A percentile compares a stretch with the other conserved stretches of the same genome.
Conservation (phyloP, 441 rosid genomes). For the Breynia disticha region DNA sequence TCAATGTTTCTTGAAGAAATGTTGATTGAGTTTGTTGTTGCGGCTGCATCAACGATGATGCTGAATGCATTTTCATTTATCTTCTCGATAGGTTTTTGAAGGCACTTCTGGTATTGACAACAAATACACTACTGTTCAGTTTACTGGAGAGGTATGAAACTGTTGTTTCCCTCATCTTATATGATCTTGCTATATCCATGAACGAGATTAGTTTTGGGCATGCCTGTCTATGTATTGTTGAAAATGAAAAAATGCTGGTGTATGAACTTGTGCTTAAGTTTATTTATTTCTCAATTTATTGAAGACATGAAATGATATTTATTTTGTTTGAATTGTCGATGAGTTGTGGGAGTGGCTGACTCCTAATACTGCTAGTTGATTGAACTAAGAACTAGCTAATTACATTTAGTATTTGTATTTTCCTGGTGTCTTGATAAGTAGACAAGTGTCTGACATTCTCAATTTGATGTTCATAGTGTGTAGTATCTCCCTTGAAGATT, state of each 20-base stretch:
- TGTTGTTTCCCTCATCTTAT: neutral
- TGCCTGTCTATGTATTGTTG: neutral
- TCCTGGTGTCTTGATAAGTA: too few species aligned
- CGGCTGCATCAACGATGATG: neutral
- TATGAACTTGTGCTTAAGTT: too few species aligned
- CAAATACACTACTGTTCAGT: conserved; percentile 88
- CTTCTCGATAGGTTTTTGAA: conserved; percentile 64
- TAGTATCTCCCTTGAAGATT: neutral
- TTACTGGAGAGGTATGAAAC: conserved; percentile 78
- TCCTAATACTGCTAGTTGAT: too few species aligned
- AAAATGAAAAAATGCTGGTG: neutral
- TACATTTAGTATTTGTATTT: too few species aligned
- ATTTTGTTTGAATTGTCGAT: too few species aligned
- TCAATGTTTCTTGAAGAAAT: neutral
- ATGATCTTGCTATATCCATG: neutral
- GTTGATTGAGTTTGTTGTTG: neutral
- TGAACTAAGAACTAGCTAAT: too few species aligned
- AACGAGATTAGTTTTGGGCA: neutral
- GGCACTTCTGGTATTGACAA: conserved; percentile 96
- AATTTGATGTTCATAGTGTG: neutral
- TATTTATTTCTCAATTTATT: too few species aligned
- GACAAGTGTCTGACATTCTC: neutral
- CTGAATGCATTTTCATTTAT: conserved; percentile 2
- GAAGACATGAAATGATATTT: too few species aligned
- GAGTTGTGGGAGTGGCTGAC: too few species aligned